Conservation (phyloP, 2,329 filamentous ascomycete genomes). For the Exophiala xenobiotica region DNA sequence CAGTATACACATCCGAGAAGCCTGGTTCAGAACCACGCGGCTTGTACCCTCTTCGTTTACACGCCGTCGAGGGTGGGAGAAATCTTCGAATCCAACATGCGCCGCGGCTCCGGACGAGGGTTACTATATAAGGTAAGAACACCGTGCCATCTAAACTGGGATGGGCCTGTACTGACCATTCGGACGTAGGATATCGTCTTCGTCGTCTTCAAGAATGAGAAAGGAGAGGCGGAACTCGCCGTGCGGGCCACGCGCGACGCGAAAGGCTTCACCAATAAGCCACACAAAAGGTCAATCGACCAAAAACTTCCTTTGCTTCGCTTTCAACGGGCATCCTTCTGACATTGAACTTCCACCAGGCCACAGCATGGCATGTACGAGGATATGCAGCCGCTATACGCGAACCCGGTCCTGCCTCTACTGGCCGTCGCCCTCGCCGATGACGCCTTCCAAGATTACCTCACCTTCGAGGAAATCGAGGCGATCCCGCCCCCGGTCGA, state of each 20-base stretch:
- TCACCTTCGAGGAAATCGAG: conserved; percentile 26
- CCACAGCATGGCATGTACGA: conserved; percentile 29
- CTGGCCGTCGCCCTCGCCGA: conserved; percentile 24
- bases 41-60: conserved; percentile 26
- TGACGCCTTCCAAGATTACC: conserved; percentile 29
- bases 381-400: conserved; percentile 29
- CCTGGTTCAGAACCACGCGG: conserved; percentile 21
- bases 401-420: no score
- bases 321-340: conserved; percentile 10
- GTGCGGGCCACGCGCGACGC: conserved; percentile 19
- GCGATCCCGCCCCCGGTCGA: conserved; percentile 22
- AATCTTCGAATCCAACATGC: conserved; percentile 25
- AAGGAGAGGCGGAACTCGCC: conserved; percentile 21
- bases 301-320: conserved; percentile 6
- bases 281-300: conserved; percentile 25
- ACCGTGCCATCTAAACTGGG: not conserved
- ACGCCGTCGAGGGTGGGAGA: conserved; percentile 24
- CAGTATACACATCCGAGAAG: conserved; percentile 20
- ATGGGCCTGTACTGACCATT: conserved; percentile 8
- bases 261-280: conserved; percentile 25
- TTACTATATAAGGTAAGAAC: conserved; percentile 23
- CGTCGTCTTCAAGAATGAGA: conserved; percentile 28
- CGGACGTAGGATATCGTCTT: conserved; percentile 22
- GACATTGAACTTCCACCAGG: conserved; percentile 18
- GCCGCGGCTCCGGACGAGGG: conserved; percentile 18